Base-by-base conservation (phyloP, 2,329 filamentous ascomycete genomes). In the Talaromyces sp. region DNA sequence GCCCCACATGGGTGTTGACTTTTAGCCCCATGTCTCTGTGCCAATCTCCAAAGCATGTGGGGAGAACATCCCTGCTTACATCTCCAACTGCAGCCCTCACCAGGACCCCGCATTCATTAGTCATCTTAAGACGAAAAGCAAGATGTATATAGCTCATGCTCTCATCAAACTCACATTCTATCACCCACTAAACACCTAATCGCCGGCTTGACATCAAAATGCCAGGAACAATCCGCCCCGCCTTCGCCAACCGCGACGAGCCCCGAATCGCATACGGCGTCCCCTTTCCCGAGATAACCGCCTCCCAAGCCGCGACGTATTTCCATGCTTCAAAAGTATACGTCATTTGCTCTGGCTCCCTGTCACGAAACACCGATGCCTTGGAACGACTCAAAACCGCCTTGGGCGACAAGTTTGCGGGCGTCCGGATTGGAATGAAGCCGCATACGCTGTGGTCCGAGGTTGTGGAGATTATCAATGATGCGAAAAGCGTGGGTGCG, bases 401-500 rank as follows among this genome's bases (percentile, higher is more conserved):
- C 0, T 71, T 87, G 0, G 80, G 77, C 1, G 69, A 72, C 3
- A 76, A 77, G 2, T 68, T 84, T 8, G 83, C 77, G 0, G 84
- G 84, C 1, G 69, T 78, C 7, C 75, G 80, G 2, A 73, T 82
- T 37, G 84, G 85, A 24, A 83, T 87, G 76, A 79, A 77, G 33
- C 80, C 82, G 3, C 85, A 87, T 69, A 85, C 83, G 1, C 77
- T 82, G 3, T 85, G 82, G 78, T 79, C 79, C 1, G 82, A 87
- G 65, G 79, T 85, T 7, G 68, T 86, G 0, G 77, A 82, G 50
- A 77, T 85, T 31, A 75, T 79, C 1, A 69, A 74, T 0, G 81
- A 84, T 24, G 77, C 78, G 1, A 70, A 74, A 5, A 67, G 69
- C 0, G 70, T 69, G 8, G 63, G 78, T 3, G 78, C 78, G 0